Base-by-base conservation (phyloP, 305 asterid genomes). In the Fraxinus nigra region DNA sequence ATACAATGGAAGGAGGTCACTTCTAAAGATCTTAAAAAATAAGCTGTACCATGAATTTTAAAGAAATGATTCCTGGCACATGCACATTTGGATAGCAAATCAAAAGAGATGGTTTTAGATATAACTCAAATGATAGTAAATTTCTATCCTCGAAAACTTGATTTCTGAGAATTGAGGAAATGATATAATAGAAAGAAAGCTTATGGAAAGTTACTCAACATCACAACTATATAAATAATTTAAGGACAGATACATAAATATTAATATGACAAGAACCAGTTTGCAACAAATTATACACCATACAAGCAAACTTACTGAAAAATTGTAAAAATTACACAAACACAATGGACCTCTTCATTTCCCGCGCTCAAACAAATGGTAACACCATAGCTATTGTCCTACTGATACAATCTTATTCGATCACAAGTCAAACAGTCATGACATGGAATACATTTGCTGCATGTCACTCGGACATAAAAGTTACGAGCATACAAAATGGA, bases 1-100 rank as follows among this genome's bases (percentile, higher is more conserved):
- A 13, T 77, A 43, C 75, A 80, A 40, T 16, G 14, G 78, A 48
- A 24, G 43, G 65, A 79, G 70, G 79, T 63, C 73, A 78, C 82
- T 75, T 16, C 77, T 30, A 67, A 78, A 43, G 3, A 38, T 43
- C 77, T 75, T 51, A 18, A 32, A 34, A 63, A 73, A 20, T n/a
- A 38, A 81, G 76, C 72, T 43, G 77, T 67, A 72, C 34, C 5
- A 10, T 4, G 75, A 69, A 65, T 24, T 32, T 77, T 33, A 7
- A 72, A 8, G 56, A 78, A 40, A 65, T 26, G 35, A 51, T 8
- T 20, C 30, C 70, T 33, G 24, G n/a, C 34, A 51, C 51, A 35
- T 14, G 67, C 67, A 24, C 56, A 84, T 11, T 43, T 24, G 10
- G 63, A 72, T 78, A 78, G 54, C 46, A 30, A 38, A 46, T 72